Base-by-base conservation (phyloP, 2,329 filamentous ascomycete genomes). In the Diaporthe vexans region DNA sequence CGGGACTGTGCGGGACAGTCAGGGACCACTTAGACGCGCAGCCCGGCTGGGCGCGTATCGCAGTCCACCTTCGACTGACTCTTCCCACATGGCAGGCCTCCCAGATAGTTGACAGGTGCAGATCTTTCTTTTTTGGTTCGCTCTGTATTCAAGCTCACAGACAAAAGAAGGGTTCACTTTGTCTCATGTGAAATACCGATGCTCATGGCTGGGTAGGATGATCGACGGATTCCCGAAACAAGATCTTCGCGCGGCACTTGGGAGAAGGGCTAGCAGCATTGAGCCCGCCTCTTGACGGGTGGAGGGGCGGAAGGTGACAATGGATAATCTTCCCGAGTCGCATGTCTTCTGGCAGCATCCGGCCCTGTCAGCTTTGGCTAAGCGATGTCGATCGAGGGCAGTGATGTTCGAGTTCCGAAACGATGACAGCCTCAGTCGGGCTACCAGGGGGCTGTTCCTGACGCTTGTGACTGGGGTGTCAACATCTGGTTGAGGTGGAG, bases 191-290 rank as follows among this genome's bases (percentile, higher is more conserved):
- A 63, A 48, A 48, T 63, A 52, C 19, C 29, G 61, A 67, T 17
- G 15, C 13, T 35, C 63, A 21, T 46, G 21, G 17, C 52, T 37
- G 29, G 61, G 46, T 67, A 67, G 63, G 61, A 37, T 37, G 61
- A 67, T 67, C 61, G 61, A 37, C 61, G 61, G 46, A 24, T 19
- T 52, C 61, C 46, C 61, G 61, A 67, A 67, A 67, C 61, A 51
- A 52, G 61, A 67, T 52, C 61, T 52, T 37, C 61, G 40, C 40
- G 46, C 46, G 61, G 43, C 9, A 57, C 29, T 57, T 52, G 48
- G 48, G 48, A 43, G 6, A 43, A 21, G 11, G 54, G 54, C 15
- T 57, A 1, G 54, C 29, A 51, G 17, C 21, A 21, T 11, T 57
- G 29, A 63, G 48, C 48, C 61, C 43, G 43, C 46, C 46, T 17